phyloP scores from a whole-genome alignment of 805 yeast species.

The Wickerhamiella bombiphila region DNA sequence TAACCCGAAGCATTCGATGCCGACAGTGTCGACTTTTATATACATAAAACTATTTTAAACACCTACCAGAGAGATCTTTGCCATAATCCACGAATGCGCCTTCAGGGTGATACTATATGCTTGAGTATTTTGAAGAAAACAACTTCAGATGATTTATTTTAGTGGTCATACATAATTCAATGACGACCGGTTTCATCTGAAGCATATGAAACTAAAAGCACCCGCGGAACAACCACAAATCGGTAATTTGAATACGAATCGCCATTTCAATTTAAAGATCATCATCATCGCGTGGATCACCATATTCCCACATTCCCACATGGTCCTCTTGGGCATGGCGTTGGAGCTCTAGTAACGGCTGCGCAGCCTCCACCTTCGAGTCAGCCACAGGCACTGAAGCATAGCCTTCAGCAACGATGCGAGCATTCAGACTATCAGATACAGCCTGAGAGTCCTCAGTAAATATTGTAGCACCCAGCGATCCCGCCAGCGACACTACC shows the following conservation, averaged over 20 bases:
- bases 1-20: no score
- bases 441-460: slow-evolving; percentile 42
- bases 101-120: no score
- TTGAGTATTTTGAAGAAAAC: no score
- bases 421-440: slow-evolving; percentile 43
- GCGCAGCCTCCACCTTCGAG: slow-evolving; percentile 22
- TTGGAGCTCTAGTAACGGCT: slow-evolving; percentile 32
- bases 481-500: slow-evolving; percentile 35
- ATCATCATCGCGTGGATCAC: slow-evolving; percentile 55
- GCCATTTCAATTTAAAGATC: slow-evolving; percentile 13
- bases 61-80: no score
- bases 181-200: no score
- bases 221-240: neutral
- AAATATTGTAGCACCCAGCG: slow-evolving; percentile 33
- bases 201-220: no score
- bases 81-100: no score
- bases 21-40: no score
- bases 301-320: slow-evolving; percentile 61
- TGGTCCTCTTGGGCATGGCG: slow-evolving; percentile 34
- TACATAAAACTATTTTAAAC: no score
- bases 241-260: neutral
- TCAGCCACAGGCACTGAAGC: slow-evolving; percentile 33
- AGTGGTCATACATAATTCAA: no score
- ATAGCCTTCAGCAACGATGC: slow-evolving; percentile 44
- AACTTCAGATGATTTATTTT: no score